Evolutionary conservation across 1,139 yeast genomes (phyloP).

Genomic region (Chernovozyma aurita): DNA sequence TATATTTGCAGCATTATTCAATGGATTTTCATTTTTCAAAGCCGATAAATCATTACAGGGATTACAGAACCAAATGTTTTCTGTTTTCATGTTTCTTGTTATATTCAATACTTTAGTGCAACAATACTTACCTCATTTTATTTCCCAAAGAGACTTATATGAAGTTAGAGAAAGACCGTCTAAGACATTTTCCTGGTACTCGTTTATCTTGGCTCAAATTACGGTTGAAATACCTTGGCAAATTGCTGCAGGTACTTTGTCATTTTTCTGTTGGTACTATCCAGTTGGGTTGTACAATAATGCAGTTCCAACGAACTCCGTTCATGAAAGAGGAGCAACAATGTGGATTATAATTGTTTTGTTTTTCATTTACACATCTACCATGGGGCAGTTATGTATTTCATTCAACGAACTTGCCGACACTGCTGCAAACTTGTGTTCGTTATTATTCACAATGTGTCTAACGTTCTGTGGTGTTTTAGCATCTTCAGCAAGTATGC

Average conservation of each 20-base stretch:
- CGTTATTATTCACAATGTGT: slow-evolving; percentile 24
- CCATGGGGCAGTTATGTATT: slow-evolving; percentile 37
- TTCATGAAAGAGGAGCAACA: slow-evolving; percentile 35
- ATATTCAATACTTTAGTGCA: slow-evolving; percentile 50
- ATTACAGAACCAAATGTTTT: slow-evolving; percentile 45
- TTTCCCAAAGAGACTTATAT: slow-evolving; percentile 31
- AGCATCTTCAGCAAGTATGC: slow-evolving; percentile 21
- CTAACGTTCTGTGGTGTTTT: slow-evolving; percentile 34
- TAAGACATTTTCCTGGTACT: slow-evolving; percentile 25
- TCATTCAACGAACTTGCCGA: slow-evolving; percentile 36
- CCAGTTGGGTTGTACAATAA: slow-evolving; percentile 69
- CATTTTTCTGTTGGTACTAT: slow-evolving; percentile 75
- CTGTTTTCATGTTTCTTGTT: slow-evolving; percentile 51
- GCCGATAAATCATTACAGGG: slow-evolving; percentile 34
- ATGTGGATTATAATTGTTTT: slow-evolving; percentile 41
- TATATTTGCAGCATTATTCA: slow-evolving; percentile 37
- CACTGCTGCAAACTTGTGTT: slow-evolving; percentile 33
- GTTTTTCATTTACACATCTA: slow-evolving; percentile 29
- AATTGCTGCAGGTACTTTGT: slow-evolving; percentile 55
- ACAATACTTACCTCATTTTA: slow-evolving; percentile 39
- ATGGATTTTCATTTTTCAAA: slow-evolving; percentile 42
- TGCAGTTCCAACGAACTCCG: slow-evolving; percentile 33
- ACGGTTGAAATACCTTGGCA: slow-evolving; percentile 78
- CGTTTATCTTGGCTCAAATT: slow-evolving; percentile 55
- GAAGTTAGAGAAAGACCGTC: slow-evolving; percentile 34